phyloP scores from a whole-genome alignment of 257 asterid species.

The Nicotiana attenuata region DNA sequence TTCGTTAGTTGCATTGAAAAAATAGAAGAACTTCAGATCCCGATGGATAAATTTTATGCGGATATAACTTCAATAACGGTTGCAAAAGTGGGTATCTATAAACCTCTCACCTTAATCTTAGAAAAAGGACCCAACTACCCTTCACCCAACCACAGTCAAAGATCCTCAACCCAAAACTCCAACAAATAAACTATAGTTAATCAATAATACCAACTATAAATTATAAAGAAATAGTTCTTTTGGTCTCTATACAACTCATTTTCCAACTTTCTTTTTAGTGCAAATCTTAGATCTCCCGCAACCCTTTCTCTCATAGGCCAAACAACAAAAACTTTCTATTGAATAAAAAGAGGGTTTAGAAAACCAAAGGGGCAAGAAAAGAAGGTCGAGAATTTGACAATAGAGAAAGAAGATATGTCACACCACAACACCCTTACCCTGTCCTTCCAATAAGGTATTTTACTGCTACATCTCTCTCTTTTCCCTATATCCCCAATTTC shows the following conservation, averaged over 20 bases:
- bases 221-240: not conserved
- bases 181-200: not conserved
- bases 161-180: not conserved
- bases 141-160: not conserved
- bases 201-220: not conserved
- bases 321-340: not conserved
- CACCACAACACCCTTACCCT: constrained; percentile 6
- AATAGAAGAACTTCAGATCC: too few relatives aligned
- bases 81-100: too few relatives aligned
- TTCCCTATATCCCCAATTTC: not conserved
- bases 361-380: not conserved
- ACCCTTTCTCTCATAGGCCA: not conserved
- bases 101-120: not conserved
- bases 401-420: constrained; percentile 22
- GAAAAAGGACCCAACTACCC: not conserved
- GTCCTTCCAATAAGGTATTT: constrained; percentile 22
- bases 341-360: not conserved
- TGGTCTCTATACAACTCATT: constrained; percentile 5
- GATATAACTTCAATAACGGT: too few relatives aligned
- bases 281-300: not conserved
- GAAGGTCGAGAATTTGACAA: not conserved
- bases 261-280: not conserved
- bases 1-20: too few relatives aligned
- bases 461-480: not conserved
- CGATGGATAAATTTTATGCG: too few relatives aligned